phyloP scores from a whole-genome alignment of 1,139 yeast genomes.

The Kodamaea alishanica region DNA sequence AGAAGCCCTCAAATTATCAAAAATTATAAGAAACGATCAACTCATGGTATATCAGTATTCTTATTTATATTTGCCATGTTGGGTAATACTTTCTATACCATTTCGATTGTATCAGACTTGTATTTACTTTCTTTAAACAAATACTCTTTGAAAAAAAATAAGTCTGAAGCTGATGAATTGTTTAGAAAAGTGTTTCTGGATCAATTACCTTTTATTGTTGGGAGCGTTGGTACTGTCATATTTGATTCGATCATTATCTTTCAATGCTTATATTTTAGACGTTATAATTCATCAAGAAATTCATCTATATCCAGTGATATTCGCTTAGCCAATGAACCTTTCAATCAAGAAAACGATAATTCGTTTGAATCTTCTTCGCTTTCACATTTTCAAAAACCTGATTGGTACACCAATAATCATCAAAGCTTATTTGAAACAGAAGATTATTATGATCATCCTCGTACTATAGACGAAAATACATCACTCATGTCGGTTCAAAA shows the following conservation, averaged over 20 bases:
- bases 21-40: constrained; percentile 28
- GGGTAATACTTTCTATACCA: constrained; percentile 35
- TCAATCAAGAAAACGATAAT: background rate
- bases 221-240: constrained; percentile 35
- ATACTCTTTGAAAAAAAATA: background rate
- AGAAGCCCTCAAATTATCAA: constrained; percentile 75
- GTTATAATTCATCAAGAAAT: background rate
- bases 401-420: constrained; percentile 33
- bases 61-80: constrained; percentile 36
- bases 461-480: constrained; percentile 9
- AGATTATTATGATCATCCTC: background rate
- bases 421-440: constrained; percentile 1
- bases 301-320: constrained; percentile 1
- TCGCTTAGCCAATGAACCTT: background rate
- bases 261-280: constrained; percentile 30
- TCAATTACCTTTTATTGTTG: constrained; percentile 36
- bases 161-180: constrained; percentile 1
- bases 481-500: constrained; percentile 5
- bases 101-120: constrained; percentile 31
- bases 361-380: constrained; percentile 1
- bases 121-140: constrained; percentile 13
- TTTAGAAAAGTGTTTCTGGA: constrained; percentile 19
- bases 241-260: constrained; percentile 33
- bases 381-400: constrained; percentile 32
- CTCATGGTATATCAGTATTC: constrained; percentile 36